Conservation (phyloP, 768 basidiomycete genomes). For the Hysterangium stoloniferum region DNA sequence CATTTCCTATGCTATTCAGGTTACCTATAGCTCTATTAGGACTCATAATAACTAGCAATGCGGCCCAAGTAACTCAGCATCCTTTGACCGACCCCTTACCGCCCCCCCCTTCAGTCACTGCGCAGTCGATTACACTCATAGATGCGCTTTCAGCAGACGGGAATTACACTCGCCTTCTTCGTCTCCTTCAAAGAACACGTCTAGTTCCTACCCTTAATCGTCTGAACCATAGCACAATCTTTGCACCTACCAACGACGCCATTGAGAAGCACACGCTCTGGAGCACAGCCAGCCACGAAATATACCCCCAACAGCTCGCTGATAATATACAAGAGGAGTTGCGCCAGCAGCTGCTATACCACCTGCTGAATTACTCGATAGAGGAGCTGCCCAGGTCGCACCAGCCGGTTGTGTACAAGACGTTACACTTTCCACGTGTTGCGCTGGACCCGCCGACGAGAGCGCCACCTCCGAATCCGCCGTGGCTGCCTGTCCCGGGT, state of each 20-base stretch:
- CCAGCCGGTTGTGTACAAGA: conserved; percentile 38
- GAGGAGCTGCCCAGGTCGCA: conserved; percentile 34
- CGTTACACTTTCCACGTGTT: conserved; percentile 64
- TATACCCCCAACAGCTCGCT: conserved; percentile 32
- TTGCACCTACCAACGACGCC: conserved; percentile 94
- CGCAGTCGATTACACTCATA: conserved; percentile 54
- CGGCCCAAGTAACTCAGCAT: too few species aligned
- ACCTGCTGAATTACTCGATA: conserved; percentile 79
- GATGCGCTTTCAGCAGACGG: conserved; percentile 69
- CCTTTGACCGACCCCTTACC: too few species aligned
- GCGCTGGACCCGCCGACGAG: conserved; percentile 52
- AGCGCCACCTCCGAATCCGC: conserved; percentile 65
- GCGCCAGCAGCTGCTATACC: conserved; percentile 90
- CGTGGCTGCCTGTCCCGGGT: conserved; percentile 80
- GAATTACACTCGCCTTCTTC: conserved; percentile 70
- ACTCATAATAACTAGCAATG: too few species aligned
- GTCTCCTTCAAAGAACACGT: conserved; percentile 72
- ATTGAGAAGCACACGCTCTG: conserved; percentile 34
- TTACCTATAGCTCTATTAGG: too few species aligned
- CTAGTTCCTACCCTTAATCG: conserved; percentile 89
- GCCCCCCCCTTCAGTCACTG: conserved; percentile 17
- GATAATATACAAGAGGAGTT: conserved; percentile 83
- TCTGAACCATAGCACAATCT: conserved; percentile 76
- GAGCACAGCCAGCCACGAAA: conserved; percentile 13
- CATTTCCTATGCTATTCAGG: too few species aligned